Evolutionary conservation across 2,329 filamentous ascomycete species (phyloP), one percentile per base, ranked within the genome.

Genomic region (Phaeosphaeria sp.): DNA sequence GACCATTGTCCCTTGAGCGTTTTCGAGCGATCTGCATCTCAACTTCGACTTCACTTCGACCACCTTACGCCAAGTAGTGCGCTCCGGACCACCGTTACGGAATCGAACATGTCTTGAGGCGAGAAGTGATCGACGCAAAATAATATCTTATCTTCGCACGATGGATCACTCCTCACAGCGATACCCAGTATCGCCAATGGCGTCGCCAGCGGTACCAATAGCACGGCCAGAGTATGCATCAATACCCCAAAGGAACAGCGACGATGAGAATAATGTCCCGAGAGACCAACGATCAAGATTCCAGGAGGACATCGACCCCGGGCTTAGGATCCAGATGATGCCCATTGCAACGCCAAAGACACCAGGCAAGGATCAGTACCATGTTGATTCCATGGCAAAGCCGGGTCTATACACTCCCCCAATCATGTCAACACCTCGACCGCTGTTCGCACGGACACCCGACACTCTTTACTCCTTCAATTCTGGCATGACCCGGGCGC

Each of bases 301-400:
- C 45, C 55, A 61, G 40, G 61, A 68, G 43, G 42, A 55, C 20
- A 49, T 65, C 9, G 66, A 66, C 18, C 58, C 65, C 8, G 69
- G 69, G n/a, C 55, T 71, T 15, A 67, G 68, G 2, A 73, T 74
- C 18, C 66, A 67, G 20, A 71, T 74, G 68, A 57, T 55, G 27
- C 56, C 66, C 11, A 59, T 70, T 33, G 43, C 60, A 39, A 63
- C 66, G 11, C 66, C 66, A 20, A 62, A 57, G n/a, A 71, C 67
- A 30, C 64, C 72, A 36, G 59, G 65, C 13, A 57, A 64, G 24
- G 62, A 63, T 8, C 42, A 57, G n/a, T 66, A 67, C 43, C 61
- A 61, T 17, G 55, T 64, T 22, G 56, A 67, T 11, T 60, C 54
- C 22, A 56, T 57, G 22, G 52, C 59, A 11, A 69, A 65, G 55